Evolutionary conservation across 495 filamentous ascomycete genomes (phyloP), one percentile per base, ranked within the genome.

Genomic region (Staphylotrichum longicolle): DNA sequence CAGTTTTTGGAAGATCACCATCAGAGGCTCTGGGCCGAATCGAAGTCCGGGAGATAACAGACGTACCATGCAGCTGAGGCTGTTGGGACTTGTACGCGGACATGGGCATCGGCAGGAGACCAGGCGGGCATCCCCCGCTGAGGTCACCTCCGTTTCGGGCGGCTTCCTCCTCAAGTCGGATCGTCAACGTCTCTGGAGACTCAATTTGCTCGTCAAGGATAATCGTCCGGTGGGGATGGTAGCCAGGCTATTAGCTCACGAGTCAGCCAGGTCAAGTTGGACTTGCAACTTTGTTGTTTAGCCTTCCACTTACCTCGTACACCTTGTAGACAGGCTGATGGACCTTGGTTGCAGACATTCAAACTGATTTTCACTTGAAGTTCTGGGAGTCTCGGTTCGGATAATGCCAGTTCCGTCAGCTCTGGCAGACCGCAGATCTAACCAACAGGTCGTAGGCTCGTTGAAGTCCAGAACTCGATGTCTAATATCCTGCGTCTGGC

Each of bases 91-190:
- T 80, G 53, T 75, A 79, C 58, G 72, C 68, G 58, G 77, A 70
- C 74, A 79, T 80, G 63, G 73, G 73, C 63, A 79, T 79, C 62
- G 73, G 73, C 63, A 80, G 77, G 74, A 81, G 78, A 77, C 78
- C 77, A 67, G 75, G 74, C 62, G 77, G 77, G 71, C 76, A 77
- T 62, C 74, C 75, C 74, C 76, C 77, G 68, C 69, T 68, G 65
- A 77, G 76, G 74, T 69, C 75, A 70, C 76, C 77, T 66, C 78
- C 77, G 76, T 72, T 74, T 71, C 72, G 70, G 49, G 72, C 76
- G 9, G 78, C 78, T 58, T 76, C 78, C 56, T 79, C 78, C 64
- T 79, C 77, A 62, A 80, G 70, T 45, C 77, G 72, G 15, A 81
- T 76, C 15, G 76, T 80, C 51, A 78, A 67, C 51, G 78, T 80